Evolutionary conservation across 306 rosid genomes (phyloP), one percentile per base, ranked within the genome.

Genomic region (Crotalaria pallida): DNA sequence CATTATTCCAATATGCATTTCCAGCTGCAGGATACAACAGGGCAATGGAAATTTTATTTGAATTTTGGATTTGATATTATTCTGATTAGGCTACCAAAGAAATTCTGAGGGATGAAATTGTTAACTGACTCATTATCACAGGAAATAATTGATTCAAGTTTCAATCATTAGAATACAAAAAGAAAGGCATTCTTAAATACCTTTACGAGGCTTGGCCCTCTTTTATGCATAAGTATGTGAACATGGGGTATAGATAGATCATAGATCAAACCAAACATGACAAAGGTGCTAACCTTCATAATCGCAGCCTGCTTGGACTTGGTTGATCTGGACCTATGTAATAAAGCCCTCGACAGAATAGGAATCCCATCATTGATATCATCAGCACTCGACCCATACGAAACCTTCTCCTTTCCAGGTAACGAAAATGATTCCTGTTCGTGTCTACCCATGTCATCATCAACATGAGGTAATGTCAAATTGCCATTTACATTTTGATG

Each of bases 331-430:
- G 43, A 36, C 11, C 7, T 36, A 5, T 36, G 43, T 3, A 18
- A 47, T 23, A 77, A 79, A 11, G 47, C 81, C 85, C 96, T 82
- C 27, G 96, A 77, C 76, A 95, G 79, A 41, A 70, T 76, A 69
- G 99, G 99, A 83, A 95, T 95, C 67, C 99, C 99, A 49, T 91
- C 99, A 64, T 82, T 84, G 73, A 88, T 71, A 79, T 88, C 96
- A 55, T 89, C 93, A 1, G 55, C 73, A 29, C 73, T 64, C 15
- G 77, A 58, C 48, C 88, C 92, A 77, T 79, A 62, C 8, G 88
- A 79, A 65, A 62, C 84, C 71, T 72, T 52, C 57, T 83, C 86
- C 59, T 43, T 62, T 76, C 85, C 96, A 0, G 85, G 84, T 52
- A 75, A 69, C 1, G 92, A 77, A 88, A 81, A 86, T 0, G 90